Conservation (phyloP, 2,329 filamentous ascomycete genomes). For the Botrytis cinerea region DNA sequence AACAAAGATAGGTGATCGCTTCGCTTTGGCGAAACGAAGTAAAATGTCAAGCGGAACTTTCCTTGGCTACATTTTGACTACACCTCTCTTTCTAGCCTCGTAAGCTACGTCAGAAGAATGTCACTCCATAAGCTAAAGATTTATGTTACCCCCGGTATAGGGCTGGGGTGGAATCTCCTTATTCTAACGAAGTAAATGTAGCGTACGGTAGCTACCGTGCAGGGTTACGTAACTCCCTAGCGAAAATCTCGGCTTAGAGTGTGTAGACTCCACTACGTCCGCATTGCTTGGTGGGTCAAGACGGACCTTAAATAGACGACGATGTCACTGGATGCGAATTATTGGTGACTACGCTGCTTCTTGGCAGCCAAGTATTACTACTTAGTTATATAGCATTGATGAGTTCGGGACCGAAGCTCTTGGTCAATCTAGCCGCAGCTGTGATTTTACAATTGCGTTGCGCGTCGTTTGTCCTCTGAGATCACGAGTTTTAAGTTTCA, state of each 20-base stretch:
- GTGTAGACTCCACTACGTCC: background rate
- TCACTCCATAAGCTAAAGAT: background rate
- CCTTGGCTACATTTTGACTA: background rate
- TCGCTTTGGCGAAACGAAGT: background rate
- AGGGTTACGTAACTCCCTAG: background rate
- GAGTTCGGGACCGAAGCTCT: background rate
- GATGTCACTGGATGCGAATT: background rate
- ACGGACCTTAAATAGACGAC: background rate
- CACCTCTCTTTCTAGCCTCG: background rate
- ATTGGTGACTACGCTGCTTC: background rate
- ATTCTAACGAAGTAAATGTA: background rate
- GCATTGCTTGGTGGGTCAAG: background rate
- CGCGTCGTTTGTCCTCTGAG: background rate
- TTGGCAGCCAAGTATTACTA: background rate
- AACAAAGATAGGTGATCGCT: background rate
- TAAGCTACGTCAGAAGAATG: background rate
- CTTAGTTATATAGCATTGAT: background rate
- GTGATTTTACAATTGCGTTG: background rate
- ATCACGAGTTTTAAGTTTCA: background rate
- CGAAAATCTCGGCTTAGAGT: background rate
- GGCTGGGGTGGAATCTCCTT: background rate
- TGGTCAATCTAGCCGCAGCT: background rate
- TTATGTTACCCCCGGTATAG: background rate
- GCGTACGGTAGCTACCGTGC: background rate
- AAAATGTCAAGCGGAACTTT: background rate